Percentiles rank a stretch among this genome's conserved stretches.
phyloP scores from a whole-genome alignment of 192 early-diverging fungal genomes.

The Coemansia sp. region DNA sequence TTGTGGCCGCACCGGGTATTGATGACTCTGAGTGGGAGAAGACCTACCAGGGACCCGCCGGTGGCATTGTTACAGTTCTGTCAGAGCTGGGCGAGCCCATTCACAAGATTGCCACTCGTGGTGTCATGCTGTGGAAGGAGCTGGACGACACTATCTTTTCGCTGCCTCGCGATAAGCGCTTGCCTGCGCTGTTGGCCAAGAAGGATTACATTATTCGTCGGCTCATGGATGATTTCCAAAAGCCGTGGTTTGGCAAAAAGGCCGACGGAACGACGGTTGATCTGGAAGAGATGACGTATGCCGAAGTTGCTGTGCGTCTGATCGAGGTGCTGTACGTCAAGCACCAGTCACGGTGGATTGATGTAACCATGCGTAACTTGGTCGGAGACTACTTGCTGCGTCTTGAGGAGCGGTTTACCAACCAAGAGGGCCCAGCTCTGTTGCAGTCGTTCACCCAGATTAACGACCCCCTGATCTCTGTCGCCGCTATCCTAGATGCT shows the following conservation, averaged over 20 bases:
- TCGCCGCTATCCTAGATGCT: slow-evolving; percentile 30
- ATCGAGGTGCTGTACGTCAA: slow-evolving; percentile 76
- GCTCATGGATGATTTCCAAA: slow-evolving; percentile 90
- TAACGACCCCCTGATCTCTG: slow-evolving; percentile 23
- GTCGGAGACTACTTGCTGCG: slow-evolving; percentile 82
- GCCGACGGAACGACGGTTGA: slow-evolving; percentile 68
- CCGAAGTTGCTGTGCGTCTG: slow-evolving; percentile 79
- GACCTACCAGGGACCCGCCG: slow-evolving; percentile 84
- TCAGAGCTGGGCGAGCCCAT: slow-evolving; percentile 96
- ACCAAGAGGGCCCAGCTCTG: slow-evolving; percentile 9
- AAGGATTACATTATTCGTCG: slow-evolving; percentile 90
- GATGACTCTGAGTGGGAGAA: slow-evolving; percentile 86
- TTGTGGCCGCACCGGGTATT: slow-evolving; percentile 85
- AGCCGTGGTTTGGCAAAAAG: slow-evolving; percentile 93
- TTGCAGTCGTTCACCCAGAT: slow-evolving; percentile 32
- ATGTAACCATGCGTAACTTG: slow-evolving; percentile 74
- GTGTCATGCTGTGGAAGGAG: slow-evolving; percentile 90
- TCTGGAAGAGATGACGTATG: slow-evolving; percentile 93
- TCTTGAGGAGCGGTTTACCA: slow-evolving; percentile 83
- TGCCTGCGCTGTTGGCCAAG: slow-evolving; percentile 74
- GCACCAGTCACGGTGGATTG: slow-evolving; percentile 82
- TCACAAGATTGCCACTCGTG: slow-evolving; percentile 94
- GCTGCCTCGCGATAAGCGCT: slow-evolving; percentile 85
- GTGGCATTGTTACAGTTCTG: slow-evolving; percentile 89
- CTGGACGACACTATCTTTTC: slow-evolving; percentile 88